phyloP scores from a whole-genome alignment of 2,329 filamentous ascomycete species.

The Hymenoscyphus infarciens region DNA sequence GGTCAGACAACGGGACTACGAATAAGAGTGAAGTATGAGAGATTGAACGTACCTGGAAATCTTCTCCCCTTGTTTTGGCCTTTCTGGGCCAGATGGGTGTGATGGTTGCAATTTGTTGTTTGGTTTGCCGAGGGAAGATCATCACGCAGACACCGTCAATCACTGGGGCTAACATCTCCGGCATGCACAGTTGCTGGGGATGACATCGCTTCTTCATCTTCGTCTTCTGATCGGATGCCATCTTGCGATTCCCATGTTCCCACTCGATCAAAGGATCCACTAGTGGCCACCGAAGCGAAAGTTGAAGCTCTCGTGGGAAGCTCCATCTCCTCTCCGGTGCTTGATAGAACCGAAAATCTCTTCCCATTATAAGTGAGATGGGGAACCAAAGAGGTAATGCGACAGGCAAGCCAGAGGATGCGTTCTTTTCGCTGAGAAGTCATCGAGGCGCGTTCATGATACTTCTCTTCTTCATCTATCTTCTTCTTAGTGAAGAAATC shows the following conservation, averaged over 20 bases:
- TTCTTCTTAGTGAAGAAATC: conserved; percentile 30
- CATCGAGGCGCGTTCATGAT: conserved; percentile 30
- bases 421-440: conserved; percentile 27
- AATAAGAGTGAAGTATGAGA: not conserved
- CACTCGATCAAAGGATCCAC: conserved; percentile 3
- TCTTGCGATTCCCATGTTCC: conserved; percentile 17
- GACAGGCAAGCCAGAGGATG: conserved; percentile 27
- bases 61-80: not conserved
- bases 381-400: conserved; percentile 15
- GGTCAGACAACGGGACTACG: not conserved
- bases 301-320: conserved; percentile 13
- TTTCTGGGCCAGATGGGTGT: not conserved
- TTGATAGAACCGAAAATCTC: conserved; percentile 10
- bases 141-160: conserved; percentile 9
- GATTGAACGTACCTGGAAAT: not conserved
- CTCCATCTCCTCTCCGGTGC: not conserved
- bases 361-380: conserved; percentile 23
- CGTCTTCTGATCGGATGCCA: conserved; percentile 16
- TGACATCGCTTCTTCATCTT: conserved; percentile 20
- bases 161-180: conserved; percentile 4
- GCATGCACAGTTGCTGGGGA: conserved; percentile 15
- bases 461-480: conserved; percentile 31
- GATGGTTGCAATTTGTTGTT: not conserved
- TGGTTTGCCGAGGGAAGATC: not conserved
- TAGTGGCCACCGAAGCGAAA: conserved; percentile 16